Conservation (phyloP, 352 stramenopile species). For the Elongisporangium prolatum region DNA sequence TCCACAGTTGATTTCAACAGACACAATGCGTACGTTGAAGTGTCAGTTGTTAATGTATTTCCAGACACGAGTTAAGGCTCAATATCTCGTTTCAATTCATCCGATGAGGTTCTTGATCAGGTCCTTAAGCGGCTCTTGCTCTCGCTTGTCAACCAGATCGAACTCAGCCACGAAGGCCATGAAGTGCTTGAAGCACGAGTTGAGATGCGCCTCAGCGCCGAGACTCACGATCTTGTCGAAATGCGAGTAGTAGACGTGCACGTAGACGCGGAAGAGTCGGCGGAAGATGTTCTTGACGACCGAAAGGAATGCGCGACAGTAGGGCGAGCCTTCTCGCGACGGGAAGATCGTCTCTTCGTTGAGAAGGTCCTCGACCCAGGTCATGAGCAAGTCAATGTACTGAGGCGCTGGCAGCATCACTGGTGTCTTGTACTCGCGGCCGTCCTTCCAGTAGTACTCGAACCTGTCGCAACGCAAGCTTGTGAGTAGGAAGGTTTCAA, state of each 20-base stretch:
- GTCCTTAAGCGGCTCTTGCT: constrained; percentile 93
- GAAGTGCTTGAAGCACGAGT: constrained; percentile 99
- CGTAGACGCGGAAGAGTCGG: constrained; percentile 95
- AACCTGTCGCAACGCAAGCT: constrained; percentile 33
- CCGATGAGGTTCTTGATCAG: constrained; percentile 90
- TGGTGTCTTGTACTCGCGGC: constrained; percentile 64
- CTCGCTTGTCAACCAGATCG: constrained; percentile 90
- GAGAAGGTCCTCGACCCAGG: constrained; percentile 88
- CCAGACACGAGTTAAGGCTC: neutral
- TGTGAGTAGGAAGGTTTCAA: neutral
- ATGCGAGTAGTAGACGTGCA: constrained; percentile 96
- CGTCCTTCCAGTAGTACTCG: constrained; percentile 88
- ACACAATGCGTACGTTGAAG: neutral
- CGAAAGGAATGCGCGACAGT: constrained; percentile 81
- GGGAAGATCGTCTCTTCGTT: constrained; percentile 80
- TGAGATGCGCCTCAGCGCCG: constrained; percentile 94
- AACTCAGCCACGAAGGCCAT: constrained; percentile 96
- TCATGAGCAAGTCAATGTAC: constrained; percentile 92
- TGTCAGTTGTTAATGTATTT: neutral
- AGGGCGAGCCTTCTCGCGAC: constrained; percentile 53
- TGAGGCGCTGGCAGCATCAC: constrained; percentile 72
- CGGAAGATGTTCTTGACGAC: constrained; percentile 93
- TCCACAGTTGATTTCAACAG: no score
- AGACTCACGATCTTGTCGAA: constrained; percentile 94
- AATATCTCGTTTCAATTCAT: constrained; percentile 11